Conservation (phyloP, 1,284 basidiomycete species). For the Microbotryum silenes-acaulis region DNA sequence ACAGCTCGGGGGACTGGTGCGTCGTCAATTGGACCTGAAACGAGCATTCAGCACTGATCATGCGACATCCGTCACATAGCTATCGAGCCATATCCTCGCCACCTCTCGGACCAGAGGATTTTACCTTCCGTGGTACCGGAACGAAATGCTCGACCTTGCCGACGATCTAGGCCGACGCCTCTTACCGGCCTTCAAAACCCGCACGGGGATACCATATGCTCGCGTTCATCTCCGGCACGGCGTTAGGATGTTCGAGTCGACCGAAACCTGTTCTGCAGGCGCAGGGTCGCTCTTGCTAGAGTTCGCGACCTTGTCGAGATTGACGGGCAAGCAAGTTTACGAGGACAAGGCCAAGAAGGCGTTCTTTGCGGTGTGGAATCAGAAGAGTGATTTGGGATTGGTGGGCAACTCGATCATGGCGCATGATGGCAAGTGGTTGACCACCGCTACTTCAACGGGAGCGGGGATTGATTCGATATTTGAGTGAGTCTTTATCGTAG, state of each 20-base stretch:
- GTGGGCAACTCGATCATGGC: conserved; percentile 82
- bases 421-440: conserved; percentile 37
- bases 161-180: conserved; percentile 74
- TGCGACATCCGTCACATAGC: conserved; percentile 10
- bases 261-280: conserved; percentile 73
- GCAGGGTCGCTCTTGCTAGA: conserved; percentile 86
- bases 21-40: conserved; percentile 1
- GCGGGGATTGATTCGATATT: conserved; percentile 91
- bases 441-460: conserved; percentile 60
- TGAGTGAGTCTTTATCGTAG: conserved; percentile 62
- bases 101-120: conserved; percentile 43
- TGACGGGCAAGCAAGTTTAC: conserved; percentile 77
- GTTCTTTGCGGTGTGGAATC: conserved; percentile 86
- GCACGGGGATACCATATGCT: conserved; percentile 81
- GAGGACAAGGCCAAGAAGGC: conserved; percentile 58
- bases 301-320: conserved; percentile 78
- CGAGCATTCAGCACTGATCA: not conserved
- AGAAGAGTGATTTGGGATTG: conserved; percentile 59
- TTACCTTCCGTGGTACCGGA: conserved; percentile 41
- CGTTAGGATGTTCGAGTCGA: conserved; percentile 47
- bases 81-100: conserved; percentile 78
- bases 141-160: conserved; percentile 68
- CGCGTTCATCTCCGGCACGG: conserved; percentile 64
- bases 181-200: conserved; percentile 74
- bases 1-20: conserved; percentile 60